A percentile compares a stretch with the other conserved stretches of the same genome.
These are phyloP conservation scores for Dendrostoma leiphaemia DNA, from an alignment of 2,329 filamentous ascomycete genomes.

Conservation along the genomic window DNA sequence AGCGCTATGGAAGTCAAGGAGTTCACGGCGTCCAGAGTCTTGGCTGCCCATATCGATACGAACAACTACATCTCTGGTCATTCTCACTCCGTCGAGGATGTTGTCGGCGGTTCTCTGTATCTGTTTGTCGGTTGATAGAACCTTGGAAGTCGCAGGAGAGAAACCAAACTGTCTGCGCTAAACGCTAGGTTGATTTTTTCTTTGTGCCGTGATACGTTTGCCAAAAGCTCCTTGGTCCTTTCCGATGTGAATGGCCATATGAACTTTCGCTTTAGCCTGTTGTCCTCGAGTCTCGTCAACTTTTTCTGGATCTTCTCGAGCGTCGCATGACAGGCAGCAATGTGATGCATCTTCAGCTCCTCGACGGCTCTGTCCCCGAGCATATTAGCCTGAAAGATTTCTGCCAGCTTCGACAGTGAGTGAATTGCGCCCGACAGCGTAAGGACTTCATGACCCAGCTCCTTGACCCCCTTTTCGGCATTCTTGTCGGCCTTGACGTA, in stretches of 20 bases:
- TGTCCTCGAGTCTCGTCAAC: constrained; percentile 18
- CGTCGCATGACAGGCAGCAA: constrained; percentile 18
- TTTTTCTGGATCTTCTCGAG: constrained; percentile 19
- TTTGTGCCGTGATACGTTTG: constrained; percentile 23
- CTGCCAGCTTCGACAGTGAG: constrained; percentile 21
- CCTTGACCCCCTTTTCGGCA: constrained; percentile 22
- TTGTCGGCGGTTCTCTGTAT: not conserved
- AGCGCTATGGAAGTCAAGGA: constrained; percentile 23
- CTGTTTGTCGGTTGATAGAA: constrained; percentile 10
- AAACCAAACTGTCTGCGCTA: constrained; percentile 19
- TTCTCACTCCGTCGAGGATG: constrained; percentile 3
- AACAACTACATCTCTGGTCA: constrained; percentile 20
- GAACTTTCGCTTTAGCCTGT: constrained; percentile 11
- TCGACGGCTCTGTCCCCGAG: not conserved
- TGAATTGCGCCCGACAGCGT: constrained; percentile 21
- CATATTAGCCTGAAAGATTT: constrained; percentile 20
- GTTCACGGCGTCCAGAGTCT: constrained; percentile 11
- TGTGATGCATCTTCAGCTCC: constrained; percentile 17
- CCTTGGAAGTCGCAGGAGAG: constrained; percentile 15
- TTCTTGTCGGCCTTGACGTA: constrained; percentile 25
- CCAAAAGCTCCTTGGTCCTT: constrained; percentile 20
- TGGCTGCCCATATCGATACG: constrained; percentile 14
- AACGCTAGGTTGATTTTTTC: constrained; percentile 23
- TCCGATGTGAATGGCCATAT: constrained; percentile 25
- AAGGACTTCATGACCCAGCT: constrained; percentile 22